Base-by-base conservation (phyloP, 2,329 filamentous ascomycete species). In the Rutstroemia sp. region DNA sequence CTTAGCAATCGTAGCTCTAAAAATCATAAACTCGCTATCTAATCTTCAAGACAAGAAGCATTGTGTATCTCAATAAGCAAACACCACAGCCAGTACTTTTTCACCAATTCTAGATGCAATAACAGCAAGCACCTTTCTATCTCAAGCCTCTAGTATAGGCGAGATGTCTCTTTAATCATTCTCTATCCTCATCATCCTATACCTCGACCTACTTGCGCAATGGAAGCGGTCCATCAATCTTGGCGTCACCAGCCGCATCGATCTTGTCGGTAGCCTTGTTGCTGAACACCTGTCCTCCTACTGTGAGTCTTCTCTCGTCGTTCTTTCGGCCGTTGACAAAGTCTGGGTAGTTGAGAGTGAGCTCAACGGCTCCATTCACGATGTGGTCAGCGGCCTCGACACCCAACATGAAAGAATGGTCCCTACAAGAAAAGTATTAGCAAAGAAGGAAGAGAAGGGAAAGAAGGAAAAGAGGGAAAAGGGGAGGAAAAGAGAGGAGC, bases 261-360 rank as follows among this genome's bases (percentile, higher is more conserved):
- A 5, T 3, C 10, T 34, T 64, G 39, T 63, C 56, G 8, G 64
- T 62, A 12, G 58, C 63, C 48, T 66, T 68, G 52, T 64, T 68
- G 34, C 52, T 58, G 61, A 69, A 69, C 10, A 65, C 37, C 42
- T 72, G 70, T 37, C 60, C 63, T 16, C 70, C 70, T 21, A 73
- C 70, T 16, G 69, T 51, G 21, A 73, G 67, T 54, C 70, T 60
- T 57, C 71, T 64, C 62, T 73, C 72, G 8, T 61, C 68, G 56
- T 74, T 74, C 52, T 71, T 58, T 56, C 72, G 68, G 16, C 69
- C 63, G 39, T 89, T 89, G 73, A 89, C 86, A 67, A 89, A 88
- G 71, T 89, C 86, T 44, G 86, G 86, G 73, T 89, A 87, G 75
- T 89, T 89, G 67, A 89, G 78, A n/a, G 86, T 89, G 58, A 89